Evolutionary conservation across 495 filamentous ascomycete genomes (phyloP).

Genomic region (Parathielavia appendiculata): DNA sequence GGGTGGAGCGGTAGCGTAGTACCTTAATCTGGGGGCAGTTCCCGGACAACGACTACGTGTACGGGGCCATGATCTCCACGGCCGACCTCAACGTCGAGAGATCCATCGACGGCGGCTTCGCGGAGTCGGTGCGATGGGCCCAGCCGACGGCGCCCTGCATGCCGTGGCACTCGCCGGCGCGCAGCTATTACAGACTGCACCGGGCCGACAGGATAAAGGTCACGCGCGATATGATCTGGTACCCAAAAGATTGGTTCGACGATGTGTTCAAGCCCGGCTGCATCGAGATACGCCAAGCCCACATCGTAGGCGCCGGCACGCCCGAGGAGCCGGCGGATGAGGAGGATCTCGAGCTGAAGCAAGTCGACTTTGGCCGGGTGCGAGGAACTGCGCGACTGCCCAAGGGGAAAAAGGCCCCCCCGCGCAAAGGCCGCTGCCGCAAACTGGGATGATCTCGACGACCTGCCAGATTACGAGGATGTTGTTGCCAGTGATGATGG

Average conservation of each 20-base stretch:
- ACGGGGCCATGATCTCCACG: conserved; percentile 6
- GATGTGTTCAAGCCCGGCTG: neutral
- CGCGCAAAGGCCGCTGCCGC: too few relatives aligned
- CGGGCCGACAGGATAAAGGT: neutral
- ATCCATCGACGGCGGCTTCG: neutral
- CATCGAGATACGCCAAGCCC: neutral
- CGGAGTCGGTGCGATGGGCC: conserved; percentile 3
- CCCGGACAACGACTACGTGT: conserved; percentile 8
- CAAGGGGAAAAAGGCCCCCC: too few relatives aligned
- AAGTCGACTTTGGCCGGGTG: neutral
- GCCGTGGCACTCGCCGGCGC: neutral
- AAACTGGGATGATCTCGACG: too few relatives aligned
- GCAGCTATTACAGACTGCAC: neutral
- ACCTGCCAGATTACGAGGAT: too few relatives aligned
- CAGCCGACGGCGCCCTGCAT: neutral
- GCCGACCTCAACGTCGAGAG: conserved; percentile 9
- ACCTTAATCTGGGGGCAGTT: neutral
- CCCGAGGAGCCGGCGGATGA: too few relatives aligned
- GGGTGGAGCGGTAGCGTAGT: too few relatives aligned
- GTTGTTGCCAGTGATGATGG: too few relatives aligned
- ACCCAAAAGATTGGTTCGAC: neutral
- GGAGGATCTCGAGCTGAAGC: neutral
- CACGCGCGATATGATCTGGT: neutral
- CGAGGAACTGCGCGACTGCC: too few relatives aligned
- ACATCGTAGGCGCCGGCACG: neutral